Base-by-base conservation (phyloP, 345 rosid genomes). In the Rhodamnia argentea region DNA sequence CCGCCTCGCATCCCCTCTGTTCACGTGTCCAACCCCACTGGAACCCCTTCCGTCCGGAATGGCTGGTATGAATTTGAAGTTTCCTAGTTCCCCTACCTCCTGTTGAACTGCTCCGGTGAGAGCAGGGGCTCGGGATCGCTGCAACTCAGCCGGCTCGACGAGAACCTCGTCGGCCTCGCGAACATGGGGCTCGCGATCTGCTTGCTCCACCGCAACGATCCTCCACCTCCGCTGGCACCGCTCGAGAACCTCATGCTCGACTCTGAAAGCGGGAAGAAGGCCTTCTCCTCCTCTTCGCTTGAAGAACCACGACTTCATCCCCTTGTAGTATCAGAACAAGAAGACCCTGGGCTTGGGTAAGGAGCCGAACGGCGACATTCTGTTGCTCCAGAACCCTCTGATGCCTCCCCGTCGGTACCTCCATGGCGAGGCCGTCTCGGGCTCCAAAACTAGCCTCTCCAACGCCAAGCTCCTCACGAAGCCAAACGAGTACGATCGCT, bases 41-140 rank as follows among this genome's bases (percentile, higher is more conserved):
- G 5, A 53, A 13, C 23, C 2, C 44, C 5, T 10, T 6, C 62
- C 44, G 32, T 37, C n/a, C 7, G 37, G 12, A n/a, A 27, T 10
- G 23, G 22, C 23, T 27, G 23, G n/a, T 85, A 47, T 32, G 20
- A 4, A 12, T 52, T 59, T 47, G 85, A 62, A 62, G 75, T 62
- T 59, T 16, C 75, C 75, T 29, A 13, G 26, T 29, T 52, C 16
- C 52, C 40, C 24, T 60, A 92, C 84, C 97, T 89, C 37, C 92
- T 81, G 90, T 89, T 93, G 75, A 94, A 95, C 86, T 98, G 92
- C 90, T 96, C 98, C 93, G 99, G 99, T 70, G 99, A 97, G 5
- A 97, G 86, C 54, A 97, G 83, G 52, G 99, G 98, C 92, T 97
- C 99, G n/a, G 99, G 99, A 91, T 97, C 98, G 74, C 99, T 98